phyloP scores from a whole-genome alignment of 257 asterid genomes.

The Solanum rostratum region DNA sequence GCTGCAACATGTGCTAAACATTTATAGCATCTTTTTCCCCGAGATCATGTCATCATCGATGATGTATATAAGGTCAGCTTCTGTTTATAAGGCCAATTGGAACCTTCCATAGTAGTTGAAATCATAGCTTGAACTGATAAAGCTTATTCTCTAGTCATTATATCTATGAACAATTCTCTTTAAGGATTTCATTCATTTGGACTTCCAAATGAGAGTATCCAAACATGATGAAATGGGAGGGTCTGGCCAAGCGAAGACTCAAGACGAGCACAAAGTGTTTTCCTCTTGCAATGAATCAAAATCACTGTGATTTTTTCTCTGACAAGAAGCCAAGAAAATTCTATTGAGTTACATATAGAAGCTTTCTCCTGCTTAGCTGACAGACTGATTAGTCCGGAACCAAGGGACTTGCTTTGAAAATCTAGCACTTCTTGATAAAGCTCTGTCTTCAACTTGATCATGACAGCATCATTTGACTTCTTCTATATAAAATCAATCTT shows the following conservation, averaged over 20 bases:
- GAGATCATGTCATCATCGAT: conserved; percentile 95
- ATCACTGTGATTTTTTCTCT: conserved; percentile 43
- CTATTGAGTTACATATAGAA: no score
- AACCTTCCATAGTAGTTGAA: conserved; percentile 92
- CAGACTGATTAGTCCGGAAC: conserved; percentile 22
- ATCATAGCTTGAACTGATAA: conserved; percentile 71
- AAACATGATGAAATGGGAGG: conserved; percentile 76
- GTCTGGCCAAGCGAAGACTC: conserved; percentile 75
- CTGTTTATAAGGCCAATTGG: conserved; percentile 90
- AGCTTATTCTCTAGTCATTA: conserved; percentile 59
- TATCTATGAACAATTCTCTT: conserved; percentile 54
- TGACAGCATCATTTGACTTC: conserved; percentile 49
- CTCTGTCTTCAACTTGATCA: conserved; percentile 68
- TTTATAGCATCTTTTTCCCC: conserved; percentile 70
- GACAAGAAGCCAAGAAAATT: no score
- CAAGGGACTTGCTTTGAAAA: conserved; percentile 35
- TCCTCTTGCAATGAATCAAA: conserved; percentile 79
- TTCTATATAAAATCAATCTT: conserved; percentile 73
- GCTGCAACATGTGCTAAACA: conserved; percentile 78
- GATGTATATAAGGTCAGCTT: conserved; percentile 67
- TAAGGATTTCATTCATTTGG: conserved; percentile 53
- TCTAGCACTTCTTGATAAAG: conserved; percentile 46
- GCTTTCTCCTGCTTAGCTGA: no score
- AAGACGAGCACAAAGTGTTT: conserved; percentile 73
- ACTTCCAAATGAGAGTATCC: conserved; percentile 96